Evolutionary conservation across 345 rosid species (phyloP).

Genomic region (Dipteronia dyeriana): DNA sequence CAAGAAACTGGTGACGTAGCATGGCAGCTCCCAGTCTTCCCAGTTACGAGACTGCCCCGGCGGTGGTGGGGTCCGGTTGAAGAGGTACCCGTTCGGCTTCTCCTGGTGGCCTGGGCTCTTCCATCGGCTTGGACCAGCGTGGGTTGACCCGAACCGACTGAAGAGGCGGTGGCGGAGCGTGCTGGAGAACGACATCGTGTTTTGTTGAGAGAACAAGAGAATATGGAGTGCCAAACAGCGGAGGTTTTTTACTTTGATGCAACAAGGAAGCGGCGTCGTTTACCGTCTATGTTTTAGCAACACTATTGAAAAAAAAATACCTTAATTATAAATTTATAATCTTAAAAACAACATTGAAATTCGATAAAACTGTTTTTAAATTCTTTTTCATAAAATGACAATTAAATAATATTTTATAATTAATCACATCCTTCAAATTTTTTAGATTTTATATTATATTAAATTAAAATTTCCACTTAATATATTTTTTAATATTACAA

Average conservation of each 20-base stretch:
- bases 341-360: too few species aligned
- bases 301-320: too few species aligned
- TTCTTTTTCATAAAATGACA: too few species aligned
- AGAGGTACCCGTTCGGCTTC: constrained; percentile 82
- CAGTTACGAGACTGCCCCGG: constrained; percentile 88
- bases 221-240: neutral
- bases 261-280: constrained; percentile 19
- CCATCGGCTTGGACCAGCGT: constrained; percentile 81
- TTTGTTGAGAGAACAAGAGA: neutral
- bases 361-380: too few species aligned
- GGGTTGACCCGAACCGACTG: constrained; percentile 46
- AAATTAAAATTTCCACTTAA: too few species aligned
- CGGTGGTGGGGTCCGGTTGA: constrained; percentile 74
- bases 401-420: too few species aligned
- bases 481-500: too few species aligned
- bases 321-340: too few species aligned
- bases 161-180: constrained; percentile 70
- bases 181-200: constrained; percentile 42
- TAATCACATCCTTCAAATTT: neutral
- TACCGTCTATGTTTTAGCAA: neutral
- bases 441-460: too few species aligned
- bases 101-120: constrained; percentile 87
- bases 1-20: constrained; percentile 96
- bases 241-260: neutral
- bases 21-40: constrained; percentile 99